phyloP scores from a whole-genome alignment of 108 stramenopile genomes.

The Nitzschia sp. region DNA sequence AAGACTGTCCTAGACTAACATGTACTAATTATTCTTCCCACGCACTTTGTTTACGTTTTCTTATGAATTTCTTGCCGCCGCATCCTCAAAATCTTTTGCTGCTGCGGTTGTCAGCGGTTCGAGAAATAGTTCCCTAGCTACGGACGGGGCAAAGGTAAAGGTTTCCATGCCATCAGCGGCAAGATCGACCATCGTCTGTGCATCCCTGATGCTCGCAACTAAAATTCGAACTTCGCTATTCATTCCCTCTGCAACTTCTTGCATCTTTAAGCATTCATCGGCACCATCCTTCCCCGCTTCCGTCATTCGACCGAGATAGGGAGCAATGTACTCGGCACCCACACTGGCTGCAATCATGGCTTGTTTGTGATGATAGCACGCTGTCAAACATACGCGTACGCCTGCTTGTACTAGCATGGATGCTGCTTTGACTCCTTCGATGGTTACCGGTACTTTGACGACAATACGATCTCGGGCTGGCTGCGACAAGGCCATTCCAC shows the following conservation, averaged over 20 bases:
- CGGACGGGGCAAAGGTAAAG: conserved; percentile 59
- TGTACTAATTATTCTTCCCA: no score
- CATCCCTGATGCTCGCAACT: conserved; percentile 61
- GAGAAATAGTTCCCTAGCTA: conserved; percentile 56
- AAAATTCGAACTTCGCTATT: conserved; percentile 62
- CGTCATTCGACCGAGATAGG: conserved; percentile 54
- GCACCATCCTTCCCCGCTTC: conserved; percentile 67
- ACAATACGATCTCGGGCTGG: conserved; percentile 58
- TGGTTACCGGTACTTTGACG: conserved; percentile 67
- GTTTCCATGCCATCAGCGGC: conserved; percentile 57
- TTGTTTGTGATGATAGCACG: conserved; percentile 59
- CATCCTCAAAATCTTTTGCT: conserved; percentile 57
- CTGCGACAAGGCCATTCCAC: conserved; percentile 55
- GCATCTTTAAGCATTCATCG: conserved; percentile 56
- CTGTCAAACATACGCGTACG: conserved; percentile 70
- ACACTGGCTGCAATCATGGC: conserved; percentile 55
- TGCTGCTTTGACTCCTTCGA: conserved; percentile 53
- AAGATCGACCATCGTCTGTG: conserved; percentile 46
- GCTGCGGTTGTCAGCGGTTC: conserved; percentile 60
- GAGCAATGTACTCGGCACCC: conserved; percentile 65
- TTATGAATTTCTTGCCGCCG: conserved; percentile 32
- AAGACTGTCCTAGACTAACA: no score
- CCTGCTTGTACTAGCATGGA: conserved; percentile 46
- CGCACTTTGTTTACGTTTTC: no score
- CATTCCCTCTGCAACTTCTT: conserved; percentile 57